Percentiles rank a stretch among this genome's conserved stretches.
Conservation (phyloP, 1,284 basidiomycete genomes). For the Fomitopsis pinicola region DNA sequence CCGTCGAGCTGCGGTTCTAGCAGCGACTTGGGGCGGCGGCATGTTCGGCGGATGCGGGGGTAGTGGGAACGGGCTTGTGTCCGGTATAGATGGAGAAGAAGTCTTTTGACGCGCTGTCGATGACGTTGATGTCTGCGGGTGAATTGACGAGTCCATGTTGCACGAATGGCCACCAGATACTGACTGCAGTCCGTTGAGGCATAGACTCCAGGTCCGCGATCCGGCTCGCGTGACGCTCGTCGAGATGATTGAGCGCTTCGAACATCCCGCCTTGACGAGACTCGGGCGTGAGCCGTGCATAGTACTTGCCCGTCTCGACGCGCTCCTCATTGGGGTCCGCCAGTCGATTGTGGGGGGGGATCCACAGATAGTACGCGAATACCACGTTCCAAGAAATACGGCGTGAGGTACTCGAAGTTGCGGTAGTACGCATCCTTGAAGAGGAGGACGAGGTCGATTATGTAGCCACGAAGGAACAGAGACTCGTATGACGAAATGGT, state of each 20-base stretch:
- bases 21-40: constrained; percentile 32
- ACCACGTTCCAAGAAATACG: constrained; percentile 76
- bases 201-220: constrained; percentile 73
- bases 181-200: constrained; percentile 73
- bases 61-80: constrained; percentile 9
- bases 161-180: constrained; percentile 97
- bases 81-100: constrained; percentile 73
- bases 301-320: constrained; percentile 65
- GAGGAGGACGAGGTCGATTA: constrained; percentile 83
- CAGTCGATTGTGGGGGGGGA: constrained; percentile 59
- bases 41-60: neutral
- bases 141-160: constrained; percentile 78
- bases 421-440: constrained; percentile 86
- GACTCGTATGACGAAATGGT: constrained; percentile 94
- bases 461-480: constrained; percentile 85
- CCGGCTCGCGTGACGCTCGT: constrained; percentile 58
- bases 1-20: constrained; percentile 81
- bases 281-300: constrained; percentile 42
- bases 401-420: constrained; percentile 80
- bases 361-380: constrained; percentile 57
- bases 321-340: constrained; percentile 47
- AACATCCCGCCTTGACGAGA: constrained; percentile 39
- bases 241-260: constrained; percentile 57
- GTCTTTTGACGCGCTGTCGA: constrained; percentile 89
- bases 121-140: constrained; percentile 77